Base-by-base conservation (phyloP, 2,329 filamentous ascomycete species). In the Chrysoporthe cubensis region DNA sequence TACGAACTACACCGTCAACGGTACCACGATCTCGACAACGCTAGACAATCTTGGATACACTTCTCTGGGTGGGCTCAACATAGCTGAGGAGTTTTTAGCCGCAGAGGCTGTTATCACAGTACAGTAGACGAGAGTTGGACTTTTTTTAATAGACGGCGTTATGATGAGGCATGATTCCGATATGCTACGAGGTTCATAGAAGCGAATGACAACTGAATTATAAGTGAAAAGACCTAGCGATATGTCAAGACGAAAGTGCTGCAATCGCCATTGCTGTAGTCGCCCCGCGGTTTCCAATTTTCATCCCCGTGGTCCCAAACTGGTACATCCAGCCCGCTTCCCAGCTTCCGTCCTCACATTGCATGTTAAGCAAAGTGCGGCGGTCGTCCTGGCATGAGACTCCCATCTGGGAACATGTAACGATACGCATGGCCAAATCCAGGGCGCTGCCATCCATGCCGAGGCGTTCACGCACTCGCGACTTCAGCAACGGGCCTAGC, bases 321-420 rank as follows among this genome's bases (percentile, higher is more conserved):
- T 64, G 65, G 61, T 72, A 73, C 44, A 64, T 46, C 66, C 56
- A 67, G n/a, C 66, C 57, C 74, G 72, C 52, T 43, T 76, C 73
- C 77, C 78, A 80, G 5, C 78, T 73, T 0, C 78, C 78, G 66
- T 79, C 78, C 26, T 73, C 71, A 40, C 72, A 71, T 65, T 80
- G 78, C 42, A 77, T 42, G 11, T 64, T 67, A 14, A 73, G 66
- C 26, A 80, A 71, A 43, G 66, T 67, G 9, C 21, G 34, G 3
- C 18, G 56, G 32, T 64, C 66, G 9, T 64, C 66, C 9, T 67
- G 69, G 32, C 71, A 73, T 65, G 66, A 65, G 43, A 75, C 58
- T 34, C 66, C 72, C 50, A 76, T 40, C 26, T 71, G 68, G 32
- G 75, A 66, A 56, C 77, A 78, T 4, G 73, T 73, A 16, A 75